Evolutionary conservation across 495 filamentous ascomycete genomes (phyloP).

Genomic region (Penicillium paradoxum): DNA sequence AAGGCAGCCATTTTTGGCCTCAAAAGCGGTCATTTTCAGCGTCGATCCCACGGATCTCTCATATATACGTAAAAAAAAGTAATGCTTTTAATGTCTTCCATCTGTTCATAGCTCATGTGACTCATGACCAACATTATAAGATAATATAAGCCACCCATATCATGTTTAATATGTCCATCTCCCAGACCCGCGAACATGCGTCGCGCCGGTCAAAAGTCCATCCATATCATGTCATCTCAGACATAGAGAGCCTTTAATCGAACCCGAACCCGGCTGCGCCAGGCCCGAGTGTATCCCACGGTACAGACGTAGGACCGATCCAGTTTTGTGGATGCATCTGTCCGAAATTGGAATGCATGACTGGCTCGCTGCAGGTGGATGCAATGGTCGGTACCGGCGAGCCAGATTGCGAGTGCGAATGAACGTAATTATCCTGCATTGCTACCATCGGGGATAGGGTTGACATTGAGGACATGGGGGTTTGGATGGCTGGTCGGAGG

Average conservation of each 20-base stretch:
- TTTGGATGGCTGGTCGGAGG: slow-evolving; percentile 3
- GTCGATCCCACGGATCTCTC: too few species aligned
- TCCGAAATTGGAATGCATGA: slow-evolving; percentile 21
- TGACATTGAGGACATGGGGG: slow-evolving; percentile 12
- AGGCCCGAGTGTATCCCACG: slow-evolving; percentile 28
- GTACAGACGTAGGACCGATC: slow-evolving; percentile 30
- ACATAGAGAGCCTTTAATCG: neutral
- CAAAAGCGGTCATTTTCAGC: too few species aligned
- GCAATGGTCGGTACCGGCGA: slow-evolving; percentile 24
- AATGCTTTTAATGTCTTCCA: neutral
- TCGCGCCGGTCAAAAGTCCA: too few species aligned
- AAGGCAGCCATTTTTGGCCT: too few species aligned
- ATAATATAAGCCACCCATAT: neutral
- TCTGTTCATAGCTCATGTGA: slow-evolving; percentile 2
- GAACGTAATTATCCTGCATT: slow-evolving; percentile 17
- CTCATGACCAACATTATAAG: slow-evolving; percentile 1
- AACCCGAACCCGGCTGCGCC: slow-evolving; percentile 16
- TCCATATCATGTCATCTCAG: neutral
- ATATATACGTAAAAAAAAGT: neutral
- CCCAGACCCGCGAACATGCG: too few species aligned
- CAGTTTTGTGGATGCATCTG: slow-evolving; percentile 37
- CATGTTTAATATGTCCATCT: too few species aligned
- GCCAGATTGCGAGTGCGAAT: slow-evolving; percentile 17
- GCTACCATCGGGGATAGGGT: slow-evolving; percentile 6
- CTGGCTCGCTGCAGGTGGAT: slow-evolving; percentile 20